Conservation (phyloP, 2,329 filamentous ascomycete genomes). For the Colletotrichum sp. region DNA sequence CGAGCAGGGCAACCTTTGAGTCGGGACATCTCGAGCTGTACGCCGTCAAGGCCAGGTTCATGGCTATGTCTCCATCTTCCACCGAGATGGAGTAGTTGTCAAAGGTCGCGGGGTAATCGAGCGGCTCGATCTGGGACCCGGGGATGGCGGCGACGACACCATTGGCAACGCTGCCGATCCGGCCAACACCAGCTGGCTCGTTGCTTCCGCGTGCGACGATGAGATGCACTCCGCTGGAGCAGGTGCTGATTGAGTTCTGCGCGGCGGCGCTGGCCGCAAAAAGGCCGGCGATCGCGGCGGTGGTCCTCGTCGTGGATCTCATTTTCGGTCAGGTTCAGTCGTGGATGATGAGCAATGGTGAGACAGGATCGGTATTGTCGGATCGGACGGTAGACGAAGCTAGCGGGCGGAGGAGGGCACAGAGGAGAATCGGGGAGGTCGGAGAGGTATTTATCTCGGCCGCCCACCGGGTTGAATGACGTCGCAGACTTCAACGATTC, state of each 20-base stretch:
- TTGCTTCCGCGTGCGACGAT: constrained; percentile 43
- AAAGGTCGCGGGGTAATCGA: constrained; percentile 44
- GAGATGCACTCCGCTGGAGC: constrained; percentile 42
- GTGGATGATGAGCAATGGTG: not conserved
- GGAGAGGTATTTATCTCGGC: constrained; percentile 6
- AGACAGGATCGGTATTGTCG: not conserved
- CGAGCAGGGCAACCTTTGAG: constrained; percentile 44
- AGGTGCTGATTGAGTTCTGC: constrained; percentile 26
- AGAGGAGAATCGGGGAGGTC: not conserved
- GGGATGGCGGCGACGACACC: constrained; percentile 35
- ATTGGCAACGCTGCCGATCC: constrained; percentile 35
- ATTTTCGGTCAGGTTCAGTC: not conserved
- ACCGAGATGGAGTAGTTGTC: constrained; percentile 38
- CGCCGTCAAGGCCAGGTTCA: constrained; percentile 33
- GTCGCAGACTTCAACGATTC: not conserved
- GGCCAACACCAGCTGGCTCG: constrained; percentile 38
- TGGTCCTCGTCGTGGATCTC: not conserved
- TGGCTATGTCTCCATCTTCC: constrained; percentile 31
- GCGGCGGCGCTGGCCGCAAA: constrained; percentile 26
- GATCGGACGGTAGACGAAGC: not conserved
- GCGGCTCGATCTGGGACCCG: constrained; percentile 35
- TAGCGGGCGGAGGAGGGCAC: not conserved
- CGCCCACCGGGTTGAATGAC: not conserved
- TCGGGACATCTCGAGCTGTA: constrained; percentile 40
- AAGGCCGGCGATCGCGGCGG: constrained; percentile 23